Conservation (phyloP, 1,139 yeast genomes). For the Sugiyamaella novakii region DNA sequence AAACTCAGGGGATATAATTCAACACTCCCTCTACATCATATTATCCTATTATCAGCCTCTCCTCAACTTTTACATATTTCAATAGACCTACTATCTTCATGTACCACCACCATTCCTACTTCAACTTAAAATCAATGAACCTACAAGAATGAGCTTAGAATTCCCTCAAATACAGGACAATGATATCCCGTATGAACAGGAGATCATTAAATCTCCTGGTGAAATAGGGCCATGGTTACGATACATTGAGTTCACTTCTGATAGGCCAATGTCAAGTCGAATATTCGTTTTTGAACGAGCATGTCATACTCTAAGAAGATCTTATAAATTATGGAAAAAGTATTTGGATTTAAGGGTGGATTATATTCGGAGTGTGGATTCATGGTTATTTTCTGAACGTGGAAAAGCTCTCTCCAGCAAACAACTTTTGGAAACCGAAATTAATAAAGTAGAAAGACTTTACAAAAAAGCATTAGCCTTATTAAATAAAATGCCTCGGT, state of each 20-base stretch:
- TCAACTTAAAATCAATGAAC: too few species aligned
- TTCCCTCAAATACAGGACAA: conserved; percentile 14
- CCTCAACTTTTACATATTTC: too few species aligned
- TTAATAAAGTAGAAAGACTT: conserved; percentile 34
- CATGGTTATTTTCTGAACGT: conserved; percentile 3
- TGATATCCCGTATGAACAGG: conserved; percentile 53
- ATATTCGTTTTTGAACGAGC: conserved; percentile 59
- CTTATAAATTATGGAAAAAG: conserved; percentile 59
- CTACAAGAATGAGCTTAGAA: conserved; percentile 4
- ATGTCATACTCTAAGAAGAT: conserved; percentile 49
- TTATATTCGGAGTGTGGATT: conserved; percentile 25
- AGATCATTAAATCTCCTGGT: conserved; percentile 49
- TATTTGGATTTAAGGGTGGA: conserved; percentile 51
- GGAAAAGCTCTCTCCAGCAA: conserved; percentile 33
- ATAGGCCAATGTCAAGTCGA: conserved; percentile 41
- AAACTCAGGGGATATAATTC: conserved; percentile 1
- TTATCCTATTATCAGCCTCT: not conserved
- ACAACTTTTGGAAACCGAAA: conserved; percentile 5
- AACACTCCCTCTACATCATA: not conserved
- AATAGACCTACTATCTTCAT: too few species aligned
- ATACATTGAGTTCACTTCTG: conserved; percentile 49
- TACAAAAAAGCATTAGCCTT: conserved; percentile 52
- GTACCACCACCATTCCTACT: too few species aligned
- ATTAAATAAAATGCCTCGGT: conserved; percentile 49
- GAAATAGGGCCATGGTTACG: conserved; percentile 55